These are phyloP conservation scores for Phytophthora rubi DNA, from an alignment of 352 stramenopile species.

Conservation along the genomic window DNA sequence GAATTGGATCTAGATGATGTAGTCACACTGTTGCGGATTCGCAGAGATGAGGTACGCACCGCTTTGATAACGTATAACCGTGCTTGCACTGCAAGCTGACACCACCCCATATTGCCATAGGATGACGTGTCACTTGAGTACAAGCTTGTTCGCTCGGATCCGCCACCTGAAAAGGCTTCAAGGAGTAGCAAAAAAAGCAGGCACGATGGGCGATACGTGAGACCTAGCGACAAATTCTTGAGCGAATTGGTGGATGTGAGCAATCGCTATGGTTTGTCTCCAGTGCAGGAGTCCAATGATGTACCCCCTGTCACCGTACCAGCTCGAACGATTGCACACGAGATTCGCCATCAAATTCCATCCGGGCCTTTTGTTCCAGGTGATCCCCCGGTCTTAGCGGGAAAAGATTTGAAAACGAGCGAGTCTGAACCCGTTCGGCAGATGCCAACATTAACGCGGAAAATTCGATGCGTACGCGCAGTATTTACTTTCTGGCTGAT, in stretches of 20 bases:
- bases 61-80: not conserved
- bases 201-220: conserved; percentile 42
- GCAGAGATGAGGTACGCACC: conserved; percentile 45
- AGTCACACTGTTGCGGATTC: conserved; percentile 64
- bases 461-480: conserved; percentile 33
- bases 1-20: conserved; percentile 64
- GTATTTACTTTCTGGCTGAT: not conserved
- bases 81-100: not conserved
- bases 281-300: conserved; percentile 19
- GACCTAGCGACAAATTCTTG: conserved; percentile 38
- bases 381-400: not conserved
- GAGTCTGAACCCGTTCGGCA: conserved; percentile 18
- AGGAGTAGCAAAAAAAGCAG: conserved; percentile 33
- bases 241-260: conserved; percentile 30
- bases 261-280: conserved; percentile 22
- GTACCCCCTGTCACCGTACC: not conserved
- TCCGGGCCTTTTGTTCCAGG: conserved; percentile 8
- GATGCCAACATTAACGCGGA: conserved; percentile 17
- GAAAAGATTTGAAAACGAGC: conserved; percentile 18
- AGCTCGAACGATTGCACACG: conserved; percentile 22
- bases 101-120: conserved; percentile 24
- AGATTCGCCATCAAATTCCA: conserved; percentile 34
- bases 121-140: conserved; percentile 55
- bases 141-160: conserved; percentile 36
- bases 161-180: conserved; percentile 9